Base-by-base conservation (phyloP, 2,329 filamentous ascomycete genomes). In the Bipolaris victoriae region DNA sequence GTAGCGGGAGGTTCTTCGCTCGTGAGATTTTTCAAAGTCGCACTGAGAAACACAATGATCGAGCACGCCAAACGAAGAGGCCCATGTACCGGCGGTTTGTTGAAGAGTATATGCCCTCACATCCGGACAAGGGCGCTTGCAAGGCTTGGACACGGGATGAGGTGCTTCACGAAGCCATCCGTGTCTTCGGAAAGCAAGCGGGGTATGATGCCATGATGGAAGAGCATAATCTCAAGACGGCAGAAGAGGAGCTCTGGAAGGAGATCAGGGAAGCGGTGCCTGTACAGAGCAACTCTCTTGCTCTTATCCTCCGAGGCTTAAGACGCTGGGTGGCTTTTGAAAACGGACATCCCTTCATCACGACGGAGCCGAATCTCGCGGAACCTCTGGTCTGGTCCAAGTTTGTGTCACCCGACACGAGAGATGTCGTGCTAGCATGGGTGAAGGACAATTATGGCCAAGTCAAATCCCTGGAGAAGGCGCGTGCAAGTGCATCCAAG, bases 31-130 rank as follows among this genome's bases (percentile, higher is more conserved):
- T 75, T 18, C 57, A 69, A 52, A 57, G 67, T 49, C 65, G 74
- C 9, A 59, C 67, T 15, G 72, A 78, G 47, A 78, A 74, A 49
- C 73, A 71, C 55, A 86, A 85, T 53, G 87, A 90, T 62, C 81
- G 86, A 1, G 79, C 81, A 20, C 82, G 87, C 2, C 79, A 87
- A 76, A 71, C 63, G 0, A 78, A 80, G 39, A 82, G 90, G 0
- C 81, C 82, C 0, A 79, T 86, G 26, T 92, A 86, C 68, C 77
- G 78, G 1, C 70, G 72, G 5, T 93, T 89, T 82, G 71, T 88
- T 4, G 80, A 88, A 1, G 84, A 87, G 5, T 92, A 85, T 60
- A 73, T 89, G n/a, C 86, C 87, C 0, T 67, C 66, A 2, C 83
- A 84, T 56, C 77, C 80, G 1, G 74, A 74, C 1, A 81, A 79